phyloP scores from a whole-genome alignment of 495 filamentous ascomycete genomes.

The Aspergillus sparsus region DNA sequence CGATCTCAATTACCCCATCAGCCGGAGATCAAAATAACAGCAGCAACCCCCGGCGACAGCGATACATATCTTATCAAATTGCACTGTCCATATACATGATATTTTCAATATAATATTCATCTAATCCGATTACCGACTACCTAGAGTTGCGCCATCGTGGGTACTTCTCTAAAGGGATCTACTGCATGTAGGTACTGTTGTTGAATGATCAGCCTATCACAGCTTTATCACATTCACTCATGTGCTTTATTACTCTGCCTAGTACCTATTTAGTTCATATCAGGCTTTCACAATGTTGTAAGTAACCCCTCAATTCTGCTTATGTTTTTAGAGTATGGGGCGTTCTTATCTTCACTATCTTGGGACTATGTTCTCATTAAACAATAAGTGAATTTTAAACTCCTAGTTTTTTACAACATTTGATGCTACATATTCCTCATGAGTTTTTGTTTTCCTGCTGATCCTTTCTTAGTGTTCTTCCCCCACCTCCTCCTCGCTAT shows the following conservation, averaged over 20 bases:
- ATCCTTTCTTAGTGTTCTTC: slow-evolving; percentile 63
- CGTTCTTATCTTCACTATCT: slow-evolving; percentile 6
- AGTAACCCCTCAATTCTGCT: slow-evolving; percentile 3
- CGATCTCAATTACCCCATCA: not conserved
- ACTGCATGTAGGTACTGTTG: not conserved
- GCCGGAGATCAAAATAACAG: slow-evolving; percentile 6
- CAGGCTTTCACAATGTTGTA: slow-evolving; percentile 18
- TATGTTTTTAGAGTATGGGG: not conserved
- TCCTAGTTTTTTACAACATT: not conserved
- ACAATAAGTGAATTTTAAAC: not conserved
- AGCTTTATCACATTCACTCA: slow-evolving; percentile 10
- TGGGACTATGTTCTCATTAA: not conserved
- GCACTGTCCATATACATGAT: not conserved
- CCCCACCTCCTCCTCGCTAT: slow-evolving; percentile 84
- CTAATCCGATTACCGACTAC: slow-evolving; percentile 1
- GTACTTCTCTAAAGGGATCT: slow-evolving; percentile 9
- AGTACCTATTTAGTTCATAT: not conserved
- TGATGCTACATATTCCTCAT: not conserved
- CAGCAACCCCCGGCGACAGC: not conserved
- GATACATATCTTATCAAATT: not conserved
- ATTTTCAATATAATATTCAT: slow-evolving; percentile 1
- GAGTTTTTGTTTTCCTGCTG: slow-evolving; percentile 11
- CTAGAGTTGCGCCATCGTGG: slow-evolving; percentile 4
- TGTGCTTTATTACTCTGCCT: not conserved
- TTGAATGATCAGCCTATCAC: slow-evolving; percentile 19